Evolutionary conservation across 2,329 filamentous ascomycete genomes (phyloP).

Genomic region (Dothiorella sarmentorum): DNA sequence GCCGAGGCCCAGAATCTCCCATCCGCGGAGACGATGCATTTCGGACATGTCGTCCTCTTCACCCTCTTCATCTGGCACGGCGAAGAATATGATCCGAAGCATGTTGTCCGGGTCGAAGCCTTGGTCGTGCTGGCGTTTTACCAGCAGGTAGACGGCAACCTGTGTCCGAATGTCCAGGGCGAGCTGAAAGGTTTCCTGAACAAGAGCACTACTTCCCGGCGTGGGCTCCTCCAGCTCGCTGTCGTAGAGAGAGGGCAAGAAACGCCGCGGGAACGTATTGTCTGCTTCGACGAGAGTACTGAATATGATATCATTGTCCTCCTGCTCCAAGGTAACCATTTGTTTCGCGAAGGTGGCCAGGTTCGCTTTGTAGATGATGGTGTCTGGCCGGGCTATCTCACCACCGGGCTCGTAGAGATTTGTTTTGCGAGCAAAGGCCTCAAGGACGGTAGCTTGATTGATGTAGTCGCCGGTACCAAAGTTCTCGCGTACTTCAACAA

Average conservation of each 20-base stretch:
- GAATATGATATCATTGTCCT: constrained; percentile 28
- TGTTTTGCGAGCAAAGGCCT: background rate
- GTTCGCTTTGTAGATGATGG: constrained; percentile 45
- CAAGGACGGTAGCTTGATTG: constrained; percentile 20
- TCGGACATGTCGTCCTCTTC: no score
- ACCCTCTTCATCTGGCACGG: constrained; percentile 12
- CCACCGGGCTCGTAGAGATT: background rate
- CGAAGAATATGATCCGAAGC: constrained; percentile 43
- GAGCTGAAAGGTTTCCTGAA: constrained; percentile 46
- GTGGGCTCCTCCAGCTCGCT: constrained; percentile 27
- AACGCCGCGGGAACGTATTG: constrained; percentile 33
- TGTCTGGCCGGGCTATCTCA: constrained; percentile 34
- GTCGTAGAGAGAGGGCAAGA: constrained; percentile 28
- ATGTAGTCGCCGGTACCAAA: constrained; percentile 43
- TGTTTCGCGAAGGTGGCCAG: constrained; percentile 40
- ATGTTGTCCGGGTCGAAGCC: constrained; percentile 40
- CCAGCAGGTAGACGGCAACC: constrained; percentile 48
- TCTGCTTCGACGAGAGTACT: constrained; percentile 34
- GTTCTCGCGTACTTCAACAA: constrained; percentile 35
- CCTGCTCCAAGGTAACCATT: constrained; percentile 32
- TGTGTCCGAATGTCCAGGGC: constrained; percentile 56
- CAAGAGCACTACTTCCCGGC: constrained; percentile 35
- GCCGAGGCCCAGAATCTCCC: constrained; percentile 35
- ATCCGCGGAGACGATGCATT: constrained; percentile 36
- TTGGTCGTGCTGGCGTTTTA: constrained; percentile 33